phyloP scores from a whole-genome alignment of 306 rosid species.

The Bauhinia variegata region DNA sequence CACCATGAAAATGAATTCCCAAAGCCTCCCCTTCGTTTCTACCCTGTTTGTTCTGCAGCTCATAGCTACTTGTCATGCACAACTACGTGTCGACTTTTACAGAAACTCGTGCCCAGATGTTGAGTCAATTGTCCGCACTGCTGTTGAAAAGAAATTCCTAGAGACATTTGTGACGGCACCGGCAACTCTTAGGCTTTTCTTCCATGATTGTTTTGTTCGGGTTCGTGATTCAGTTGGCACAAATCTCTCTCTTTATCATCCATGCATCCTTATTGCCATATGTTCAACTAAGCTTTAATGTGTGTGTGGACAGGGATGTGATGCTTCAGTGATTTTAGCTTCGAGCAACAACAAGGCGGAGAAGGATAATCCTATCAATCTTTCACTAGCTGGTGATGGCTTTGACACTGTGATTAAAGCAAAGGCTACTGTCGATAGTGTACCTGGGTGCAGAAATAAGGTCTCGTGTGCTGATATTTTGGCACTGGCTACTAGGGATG shows the following conservation, averaged over 20 bases:
- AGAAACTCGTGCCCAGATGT: constrained; percentile 69
- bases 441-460: constrained; percentile 63
- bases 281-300: not conserved
- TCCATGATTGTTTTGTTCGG: constrained; percentile 87
- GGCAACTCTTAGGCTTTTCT: constrained; percentile 83
- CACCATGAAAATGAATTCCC: constrained; percentile 43
- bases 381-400: constrained; percentile 89
- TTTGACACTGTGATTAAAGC: constrained; percentile 90
- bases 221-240: constrained; percentile 35
- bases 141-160: constrained; percentile 61
- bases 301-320: constrained; percentile 69
- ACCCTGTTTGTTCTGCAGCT: constrained; percentile 44
- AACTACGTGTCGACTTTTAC: constrained; percentile 58
- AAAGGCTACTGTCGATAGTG: constrained; percentile 79
- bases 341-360: constrained; percentile 58
- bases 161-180: constrained; percentile 79
- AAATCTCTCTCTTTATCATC: not conserved
- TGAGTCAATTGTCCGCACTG: constrained; percentile 64
- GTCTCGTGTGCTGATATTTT: constrained; percentile 96
- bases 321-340: constrained; percentile 80
- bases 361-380: constrained; percentile 63
- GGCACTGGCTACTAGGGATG: constrained; percentile 88
- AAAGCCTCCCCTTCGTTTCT: constrained; percentile 30
- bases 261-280: not conserved
- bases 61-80: constrained; percentile 36